Base-by-base conservation (phyloP, 1,139 yeast genomes). In the Taphrina communis region DNA sequence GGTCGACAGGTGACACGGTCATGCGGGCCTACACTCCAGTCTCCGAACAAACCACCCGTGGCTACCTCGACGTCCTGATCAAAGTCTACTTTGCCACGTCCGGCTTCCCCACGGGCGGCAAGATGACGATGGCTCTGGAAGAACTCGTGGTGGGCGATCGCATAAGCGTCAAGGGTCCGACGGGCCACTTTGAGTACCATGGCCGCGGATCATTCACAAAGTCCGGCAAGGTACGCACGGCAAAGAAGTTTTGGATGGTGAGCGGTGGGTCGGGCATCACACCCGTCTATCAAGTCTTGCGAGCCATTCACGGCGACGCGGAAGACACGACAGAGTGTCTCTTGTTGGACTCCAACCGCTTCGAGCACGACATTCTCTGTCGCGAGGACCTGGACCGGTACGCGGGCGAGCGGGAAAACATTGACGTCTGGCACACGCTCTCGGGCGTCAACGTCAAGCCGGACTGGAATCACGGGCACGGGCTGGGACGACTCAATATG, bases 191-290 rank as follows among this genome's bases (percentile, higher is more conserved):
- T 75, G 94, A 94, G 83, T 93, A 95, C 90, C 87, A 89, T 78
- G 91, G 96, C 92, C 85, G 85, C 76, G 90, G 73, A 25, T 25
- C 39, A 12, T 68, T 55, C 31, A 44, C 42, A 25, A 69, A 65
- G 50, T 65, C 63, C n/a, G 74, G 73, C 14, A 56, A 66, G 46
- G 63, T 31, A 73, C 88, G 89, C 80, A 84, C 86, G 77, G 89
- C 83, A 75, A 85, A 87, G 74, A 81, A 84, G 70, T 83, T 90
- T 75, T 86, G 88, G 71, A 84, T 90, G 83, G 83, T 90, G 74
- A 95, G 95, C 73, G 97, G 95, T 74, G 96, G 96, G 75, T 83
- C 92, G 61, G 96, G 96, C 79, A 89, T 90, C 78, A 88, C 95
- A 11, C 68, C 59, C 7, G 55, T 56, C 83, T 92, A 84, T 83